A percentile compares a stretch with the other conserved stretches of the same genome.
phyloP scores from a whole-genome alignment of 2,329 filamentous ascomycete genomes.

The Shiraia bambusicola region DNA sequence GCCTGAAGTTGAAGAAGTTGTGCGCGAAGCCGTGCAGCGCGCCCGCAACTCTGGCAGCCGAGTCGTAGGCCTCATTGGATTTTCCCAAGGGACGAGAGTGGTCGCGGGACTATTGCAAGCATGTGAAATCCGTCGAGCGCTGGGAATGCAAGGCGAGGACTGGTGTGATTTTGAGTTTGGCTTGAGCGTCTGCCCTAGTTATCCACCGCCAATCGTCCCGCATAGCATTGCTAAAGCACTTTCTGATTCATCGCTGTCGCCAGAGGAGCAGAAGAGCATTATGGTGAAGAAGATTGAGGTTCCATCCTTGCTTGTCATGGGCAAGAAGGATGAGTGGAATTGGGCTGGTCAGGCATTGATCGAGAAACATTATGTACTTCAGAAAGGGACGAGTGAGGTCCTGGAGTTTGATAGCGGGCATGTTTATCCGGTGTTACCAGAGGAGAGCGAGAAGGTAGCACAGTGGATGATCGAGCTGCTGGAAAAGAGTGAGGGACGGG shows the following conservation, averaged over 20 bases:
- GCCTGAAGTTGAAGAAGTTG: constrained; percentile 22
- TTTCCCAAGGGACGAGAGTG: constrained; percentile 39
- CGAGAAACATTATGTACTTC: constrained; percentile 28
- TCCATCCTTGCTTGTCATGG: constrained; percentile 39
- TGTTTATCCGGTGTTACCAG: constrained; percentile 36
- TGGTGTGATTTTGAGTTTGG: constrained; percentile 25
- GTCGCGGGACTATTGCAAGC: constrained; percentile 35
- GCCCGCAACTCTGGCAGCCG: constrained; percentile 17
- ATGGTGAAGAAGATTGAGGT: constrained; percentile 20
- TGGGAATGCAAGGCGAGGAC: constrained; percentile 7
- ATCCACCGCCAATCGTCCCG: constrained; percentile 35
- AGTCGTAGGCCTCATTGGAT: constrained; percentile 36
- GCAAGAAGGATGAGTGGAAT: constrained; percentile 37
- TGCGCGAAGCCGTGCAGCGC: constrained; percentile 17
- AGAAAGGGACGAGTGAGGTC: constrained; percentile 25
- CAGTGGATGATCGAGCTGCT: constrained; percentile 25
- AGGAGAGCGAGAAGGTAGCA: constrained; percentile 34
- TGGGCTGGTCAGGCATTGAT: constrained; percentile 37
- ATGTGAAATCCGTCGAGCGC: constrained; percentile 17
- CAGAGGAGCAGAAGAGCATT: constrained; percentile 12
- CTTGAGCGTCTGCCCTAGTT: constrained; percentile 28
- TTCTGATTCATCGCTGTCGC: neutral
- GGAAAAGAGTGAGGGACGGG: constrained; percentile 6
- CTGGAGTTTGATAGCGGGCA: constrained; percentile 39
- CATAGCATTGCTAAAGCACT: constrained; percentile 8